Conservation (phyloP, 2,329 filamentous ascomycete genomes). For the Colletotrichum phormii region DNA sequence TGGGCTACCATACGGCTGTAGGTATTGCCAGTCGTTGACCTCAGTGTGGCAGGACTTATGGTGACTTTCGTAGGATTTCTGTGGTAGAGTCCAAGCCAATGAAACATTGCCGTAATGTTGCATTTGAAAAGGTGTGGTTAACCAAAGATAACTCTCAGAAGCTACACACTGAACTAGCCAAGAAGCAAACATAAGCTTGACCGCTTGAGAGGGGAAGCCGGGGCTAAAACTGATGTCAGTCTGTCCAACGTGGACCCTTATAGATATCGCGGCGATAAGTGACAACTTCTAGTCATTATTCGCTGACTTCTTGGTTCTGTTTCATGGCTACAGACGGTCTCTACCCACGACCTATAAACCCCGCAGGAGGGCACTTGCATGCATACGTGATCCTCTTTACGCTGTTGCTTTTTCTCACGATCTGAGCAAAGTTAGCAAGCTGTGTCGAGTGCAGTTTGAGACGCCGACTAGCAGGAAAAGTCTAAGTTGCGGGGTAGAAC, state of each 20-base stretch:
- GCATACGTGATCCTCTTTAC: background rate
- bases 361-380: background rate
- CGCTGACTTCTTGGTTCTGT: background rate
- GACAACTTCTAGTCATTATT: background rate
- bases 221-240: too few relatives aligned
- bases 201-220: background rate
- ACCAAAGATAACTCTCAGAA: background rate
- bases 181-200: background rate
- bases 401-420: background rate
- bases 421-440: background rate
- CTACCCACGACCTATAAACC: background rate
- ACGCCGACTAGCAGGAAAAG: background rate
- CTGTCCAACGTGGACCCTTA: background rate
- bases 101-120: background rate
- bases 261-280: background rate
- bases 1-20: slow-evolving; percentile 1
- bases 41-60: background rate
- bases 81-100: background rate
- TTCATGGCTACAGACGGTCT: too few relatives aligned
- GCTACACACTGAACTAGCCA: background rate
- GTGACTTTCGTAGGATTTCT: background rate
- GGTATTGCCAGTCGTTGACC: background rate
- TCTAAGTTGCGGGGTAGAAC: background rate
- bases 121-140: background rate
- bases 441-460: background rate